Evolutionary conservation across 768 basidiomycete genomes (phyloP).

Genomic region (Boletellus ananiceps): DNA sequence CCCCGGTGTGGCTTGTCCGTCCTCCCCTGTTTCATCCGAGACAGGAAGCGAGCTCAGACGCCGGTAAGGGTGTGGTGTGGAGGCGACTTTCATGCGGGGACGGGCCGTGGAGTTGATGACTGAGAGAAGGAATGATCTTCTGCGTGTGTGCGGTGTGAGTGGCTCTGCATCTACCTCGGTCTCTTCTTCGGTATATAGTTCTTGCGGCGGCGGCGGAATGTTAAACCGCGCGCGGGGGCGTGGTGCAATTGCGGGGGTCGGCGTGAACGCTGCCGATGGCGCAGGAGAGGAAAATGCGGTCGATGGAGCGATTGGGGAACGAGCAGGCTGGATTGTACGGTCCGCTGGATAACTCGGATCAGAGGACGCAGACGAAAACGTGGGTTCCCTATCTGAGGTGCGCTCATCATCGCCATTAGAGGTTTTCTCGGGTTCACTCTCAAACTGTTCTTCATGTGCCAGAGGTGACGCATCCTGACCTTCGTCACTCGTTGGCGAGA

Average conservation of each 20-base stretch:
- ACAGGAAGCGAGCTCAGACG: constrained; percentile 62
- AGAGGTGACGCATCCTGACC: constrained; percentile 3
- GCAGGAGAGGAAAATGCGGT: constrained; percentile 52
- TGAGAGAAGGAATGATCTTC: constrained; percentile 76
- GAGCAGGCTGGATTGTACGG: constrained; percentile 24
- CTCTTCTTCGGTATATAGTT: constrained; percentile 34
- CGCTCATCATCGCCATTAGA: constrained; percentile 24
- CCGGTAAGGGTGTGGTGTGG: constrained; percentile 43
- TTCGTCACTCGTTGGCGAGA: constrained; percentile 15
- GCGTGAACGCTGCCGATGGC: constrained; percentile 56
- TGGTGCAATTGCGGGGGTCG: constrained; percentile 64
- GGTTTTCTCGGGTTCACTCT: constrained; percentile 22
- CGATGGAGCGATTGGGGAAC: constrained; percentile 36
- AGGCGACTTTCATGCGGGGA: constrained; percentile 46
- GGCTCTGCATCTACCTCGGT: constrained; percentile 39
- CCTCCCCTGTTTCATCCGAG: constrained; percentile 35
- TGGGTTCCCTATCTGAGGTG: constrained; percentile 46
- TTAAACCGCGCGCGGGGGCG: constrained; percentile 60
- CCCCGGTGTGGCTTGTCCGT: constrained; percentile 29
- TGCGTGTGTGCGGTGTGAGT: constrained; percentile 66
- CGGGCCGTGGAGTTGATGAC: constrained; percentile 81
- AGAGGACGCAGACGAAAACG: constrained; percentile 67
- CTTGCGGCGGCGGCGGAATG: constrained; percentile 41
- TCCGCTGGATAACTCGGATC: constrained; percentile 30
- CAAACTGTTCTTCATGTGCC: constrained; percentile 5